Conservation (phyloP, 805 yeast genomes). For the Ogataea populi-albae region DNA sequence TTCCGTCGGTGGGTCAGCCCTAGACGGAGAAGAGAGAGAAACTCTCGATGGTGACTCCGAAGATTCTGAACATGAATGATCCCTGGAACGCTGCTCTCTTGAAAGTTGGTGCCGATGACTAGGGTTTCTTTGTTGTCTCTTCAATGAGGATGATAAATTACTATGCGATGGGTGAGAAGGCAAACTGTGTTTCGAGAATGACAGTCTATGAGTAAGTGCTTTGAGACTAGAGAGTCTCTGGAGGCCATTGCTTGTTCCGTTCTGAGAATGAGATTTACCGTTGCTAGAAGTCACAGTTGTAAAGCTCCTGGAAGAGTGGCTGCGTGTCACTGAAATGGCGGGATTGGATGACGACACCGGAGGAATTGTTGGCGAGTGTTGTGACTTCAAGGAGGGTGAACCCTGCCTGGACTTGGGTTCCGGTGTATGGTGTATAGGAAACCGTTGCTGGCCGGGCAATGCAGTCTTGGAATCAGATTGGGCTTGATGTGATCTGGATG, state of each 20-base stretch:
- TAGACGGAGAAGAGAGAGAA: background rate
- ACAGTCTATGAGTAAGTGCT: constrained; percentile 25
- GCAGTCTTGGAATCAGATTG: no score
- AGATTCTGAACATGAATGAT: constrained; percentile 1
- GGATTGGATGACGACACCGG: no score
- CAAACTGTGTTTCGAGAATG: constrained; percentile 26
- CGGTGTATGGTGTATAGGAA: no score
- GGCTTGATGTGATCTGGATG: no score
- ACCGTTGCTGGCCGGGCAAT: no score
- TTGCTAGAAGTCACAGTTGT: no score
- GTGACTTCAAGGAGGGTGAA: no score
- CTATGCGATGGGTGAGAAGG: constrained; percentile 17
- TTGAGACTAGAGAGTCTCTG: constrained; percentile 17
- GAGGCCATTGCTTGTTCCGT: constrained; percentile 6
- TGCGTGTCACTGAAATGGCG: no score
- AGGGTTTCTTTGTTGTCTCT: constrained; percentile 11
- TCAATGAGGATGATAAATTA: constrained; percentile 22
- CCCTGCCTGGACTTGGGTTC: no score
- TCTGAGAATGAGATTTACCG: constrained; percentile 7
- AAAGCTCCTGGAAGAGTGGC: no score
- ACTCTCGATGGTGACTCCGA: constrained; percentile 1
- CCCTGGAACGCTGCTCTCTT: background rate
- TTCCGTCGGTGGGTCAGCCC: background rate
- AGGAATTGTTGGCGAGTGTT: no score
- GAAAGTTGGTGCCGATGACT: constrained; percentile 8